Evolutionary conservation across 495 filamentous ascomycete species (phyloP).

Genomic region (Lasiosphaeriaceae sp.): DNA sequence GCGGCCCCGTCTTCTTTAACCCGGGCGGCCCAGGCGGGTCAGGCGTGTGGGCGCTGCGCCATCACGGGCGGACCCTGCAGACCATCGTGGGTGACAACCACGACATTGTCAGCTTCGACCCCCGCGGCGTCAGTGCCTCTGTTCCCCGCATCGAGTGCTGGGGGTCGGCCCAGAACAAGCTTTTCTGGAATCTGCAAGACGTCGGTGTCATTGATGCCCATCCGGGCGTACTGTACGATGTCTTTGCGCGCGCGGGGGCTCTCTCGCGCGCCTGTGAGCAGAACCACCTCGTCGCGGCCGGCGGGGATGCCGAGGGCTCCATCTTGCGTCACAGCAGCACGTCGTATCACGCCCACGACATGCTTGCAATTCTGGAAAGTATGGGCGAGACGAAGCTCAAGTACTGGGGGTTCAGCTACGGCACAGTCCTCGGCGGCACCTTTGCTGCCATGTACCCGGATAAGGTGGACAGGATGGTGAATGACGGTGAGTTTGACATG

Average conservation of each 20-base stretch:
- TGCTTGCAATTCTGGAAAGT: constrained; percentile 38
- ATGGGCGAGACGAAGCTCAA: constrained; percentile 39
- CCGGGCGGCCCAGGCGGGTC: constrained; percentile 51
- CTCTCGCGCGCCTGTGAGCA: constrained; percentile 34
- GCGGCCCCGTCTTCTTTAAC: constrained; percentile 51
- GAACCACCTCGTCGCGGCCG: constrained; percentile 7
- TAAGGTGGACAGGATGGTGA: constrained; percentile 44
- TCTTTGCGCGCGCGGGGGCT: constrained; percentile 34
- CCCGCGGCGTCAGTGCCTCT: constrained; percentile 43
- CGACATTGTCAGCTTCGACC: constrained; percentile 50
- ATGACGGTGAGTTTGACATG: constrained; percentile 37
- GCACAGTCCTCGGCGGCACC: constrained; percentile 49
- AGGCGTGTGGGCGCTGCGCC: constrained; percentile 37
- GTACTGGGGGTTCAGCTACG: constrained; percentile 56
- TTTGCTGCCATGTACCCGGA: constrained; percentile 50
- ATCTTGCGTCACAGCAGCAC: constrained; percentile 37
- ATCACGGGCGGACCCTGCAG: constrained; percentile 38
- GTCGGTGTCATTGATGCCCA: constrained; percentile 37
- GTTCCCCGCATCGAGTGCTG: constrained; percentile 44
- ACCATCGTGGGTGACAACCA: constrained; percentile 44
- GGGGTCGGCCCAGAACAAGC: constrained; percentile 25
- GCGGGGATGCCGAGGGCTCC: constrained; percentile 11
- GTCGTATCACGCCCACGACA: constrained; percentile 37
- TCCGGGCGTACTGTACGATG: constrained; percentile 36
- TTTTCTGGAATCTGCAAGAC: constrained; percentile 35